Base-by-base conservation (phyloP, 140 eudicot genomes). In the Senecio squalidus region DNA sequence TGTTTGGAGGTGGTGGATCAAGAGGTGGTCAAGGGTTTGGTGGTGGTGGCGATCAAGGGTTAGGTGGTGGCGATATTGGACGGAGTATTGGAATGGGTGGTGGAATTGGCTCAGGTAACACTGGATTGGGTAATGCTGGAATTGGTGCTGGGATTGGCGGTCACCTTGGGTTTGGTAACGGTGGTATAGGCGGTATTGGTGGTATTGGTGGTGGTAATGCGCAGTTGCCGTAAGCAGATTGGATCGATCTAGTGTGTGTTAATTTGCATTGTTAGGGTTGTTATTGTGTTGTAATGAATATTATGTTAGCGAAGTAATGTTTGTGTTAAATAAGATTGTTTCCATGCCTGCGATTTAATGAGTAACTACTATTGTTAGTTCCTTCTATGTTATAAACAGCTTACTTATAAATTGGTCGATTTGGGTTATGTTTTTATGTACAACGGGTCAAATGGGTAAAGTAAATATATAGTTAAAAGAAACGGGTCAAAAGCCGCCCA, bases 41-140 rank as follows among this genome's bases (percentile, higher is more conserved):
- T 10, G 14, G 62, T 9, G 76, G 49, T 10, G 71, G 75, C 11
- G 81, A 72, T 57, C 58, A 45, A 9, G 82, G 81, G 1, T 16
- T 21, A 18, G 73, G 73, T 40, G 78, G 74, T 24, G 54, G 78
- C 34, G 71, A 67, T 6, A 21, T 61, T 1, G 76, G 71, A 4
- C 68, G 78, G 28, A 75, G 79, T 18, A 31, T 71, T 24, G 80
- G 80, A 4, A 45, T 46, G 34, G 83, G 83, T n/a, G 79, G 76
- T 0, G 75, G 75, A n/a, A 69, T 51, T 11, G 76, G 79, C 6
- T 39, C 65, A 4, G 60, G 78, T 6, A 46, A 54, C n/a, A 56
- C 68, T 5, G 70, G 74, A 4, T 68, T 63, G 38, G 77, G 75
- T 11, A 39, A 40, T 38, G 80, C 76, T 1, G 70, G 70, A 8